A percentile compares a stretch with the other conserved stretches of the same genome.
phyloP scores from a whole-genome alignment of 164 flowering plant species.

The Aristolochia contorta region DNA sequence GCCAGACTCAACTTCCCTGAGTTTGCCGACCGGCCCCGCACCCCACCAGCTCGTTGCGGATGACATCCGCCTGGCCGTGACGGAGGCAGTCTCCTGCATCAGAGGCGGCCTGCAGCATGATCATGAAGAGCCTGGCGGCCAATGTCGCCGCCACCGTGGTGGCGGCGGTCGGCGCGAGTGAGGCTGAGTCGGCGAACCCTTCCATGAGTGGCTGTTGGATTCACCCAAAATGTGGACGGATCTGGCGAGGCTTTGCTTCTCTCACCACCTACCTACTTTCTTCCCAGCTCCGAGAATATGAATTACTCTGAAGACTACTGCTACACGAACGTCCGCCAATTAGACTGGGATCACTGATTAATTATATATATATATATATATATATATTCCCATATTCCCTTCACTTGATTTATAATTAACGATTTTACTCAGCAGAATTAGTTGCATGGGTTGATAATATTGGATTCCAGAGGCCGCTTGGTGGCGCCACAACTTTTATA shows the following conservation, averaged over 20 bases:
- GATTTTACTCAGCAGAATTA: too few relatives aligned
- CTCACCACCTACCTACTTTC: slow-evolving; percentile 3
- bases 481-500: too few relatives aligned
- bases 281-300: slow-evolving; percentile 8
- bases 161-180: slow-evolving; percentile 23
- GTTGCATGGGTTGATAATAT: too few relatives aligned
- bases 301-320: slow-evolving; percentile 19
- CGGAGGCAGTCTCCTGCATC: slow-evolving; percentile 20
- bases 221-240: slow-evolving; percentile 59
- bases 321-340: slow-evolving; percentile 10
- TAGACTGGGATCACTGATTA: slow-evolving; percentile 26
- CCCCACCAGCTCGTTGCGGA: slow-evolving; percentile 27
- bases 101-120: too few relatives aligned
- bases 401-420: too few relatives aligned
- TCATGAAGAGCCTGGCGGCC: not conserved
- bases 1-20: slow-evolving; percentile 52
- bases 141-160: slow-evolving; percentile 11
- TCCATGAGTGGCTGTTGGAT: slow-evolving; percentile 53
- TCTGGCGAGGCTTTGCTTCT: slow-evolving; percentile 14
- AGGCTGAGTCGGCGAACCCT: slow-evolving; percentile 40
- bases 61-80: slow-evolving; percentile 33
- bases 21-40: slow-evolving; percentile 18
- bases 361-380: too few relatives aligned
- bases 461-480: too few relatives aligned
- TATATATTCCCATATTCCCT: too few relatives aligned